These are phyloP conservation scores for Ganoderma multipileum DNA, from an alignment of 1,284 basidiomycete genomes.

Conservation along the genomic window DNA sequence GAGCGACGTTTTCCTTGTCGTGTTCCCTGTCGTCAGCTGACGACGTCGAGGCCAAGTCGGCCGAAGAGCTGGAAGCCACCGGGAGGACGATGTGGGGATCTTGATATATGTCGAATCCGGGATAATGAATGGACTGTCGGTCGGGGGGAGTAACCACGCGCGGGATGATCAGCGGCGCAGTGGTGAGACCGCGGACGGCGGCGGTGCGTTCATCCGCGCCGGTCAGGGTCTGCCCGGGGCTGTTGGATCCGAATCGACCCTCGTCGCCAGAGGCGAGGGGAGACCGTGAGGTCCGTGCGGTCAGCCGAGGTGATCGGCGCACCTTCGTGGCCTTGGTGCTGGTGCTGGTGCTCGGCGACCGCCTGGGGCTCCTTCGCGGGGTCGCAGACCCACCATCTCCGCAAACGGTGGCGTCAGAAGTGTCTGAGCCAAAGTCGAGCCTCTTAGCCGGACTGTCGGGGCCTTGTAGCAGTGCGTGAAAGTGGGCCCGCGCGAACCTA, in stretches of 20 bases:
- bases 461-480: slow-evolving; percentile 43
- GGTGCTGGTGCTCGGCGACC: slow-evolving; percentile 8
- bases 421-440: slow-evolving; percentile 53
- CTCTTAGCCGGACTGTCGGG: slow-evolving; percentile 51
- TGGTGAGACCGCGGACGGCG: slow-evolving; percentile 36
- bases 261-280: background rate
- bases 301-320: slow-evolving; percentile 26
- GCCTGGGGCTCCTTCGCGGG: slow-evolving; percentile 26
- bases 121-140: slow-evolving; percentile 71
- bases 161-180: slow-evolving; percentile 41
- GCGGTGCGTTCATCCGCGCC: slow-evolving; percentile 4
- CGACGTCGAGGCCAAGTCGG: slow-evolving; percentile 20
- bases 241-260: background rate
- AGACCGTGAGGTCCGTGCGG: slow-evolving; percentile 6
- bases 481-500: slow-evolving; percentile 36
- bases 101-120: slow-evolving; percentile 70
- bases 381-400: slow-evolving; percentile 21
- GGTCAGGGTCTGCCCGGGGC: slow-evolving; percentile 6
- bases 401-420: slow-evolving; percentile 18
- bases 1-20: slow-evolving; percentile 62
- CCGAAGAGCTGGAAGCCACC: slow-evolving; percentile 9
- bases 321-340: slow-evolving; percentile 2
- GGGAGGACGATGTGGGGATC: slow-evolving; percentile 53
- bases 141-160: slow-evolving; percentile 55
- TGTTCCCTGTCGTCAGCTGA: slow-evolving; percentile 42